A percentile compares a stretch with the other conserved stretches of the same genome.
Conservation (phyloP, 1,139 yeast genomes). For the Blastobotrys persicus region DNA sequence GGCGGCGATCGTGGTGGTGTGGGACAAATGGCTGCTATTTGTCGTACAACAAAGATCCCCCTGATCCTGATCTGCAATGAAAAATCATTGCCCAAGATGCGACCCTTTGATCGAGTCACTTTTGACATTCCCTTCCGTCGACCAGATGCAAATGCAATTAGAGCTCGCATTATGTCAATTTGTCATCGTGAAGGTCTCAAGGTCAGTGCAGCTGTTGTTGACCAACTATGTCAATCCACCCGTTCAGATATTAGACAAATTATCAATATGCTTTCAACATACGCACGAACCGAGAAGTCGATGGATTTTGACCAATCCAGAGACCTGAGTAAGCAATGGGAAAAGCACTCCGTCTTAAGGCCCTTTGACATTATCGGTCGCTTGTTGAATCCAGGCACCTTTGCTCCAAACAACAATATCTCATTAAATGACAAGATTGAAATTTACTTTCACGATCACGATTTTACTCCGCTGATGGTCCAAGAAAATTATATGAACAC, state of each 20-base stretch:
- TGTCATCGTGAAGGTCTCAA: constrained; percentile 81
- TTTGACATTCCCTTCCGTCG: constrained; percentile 81
- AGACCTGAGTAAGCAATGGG: constrained; percentile 68
- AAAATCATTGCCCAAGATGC: constrained; percentile 87
- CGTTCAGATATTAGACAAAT: constrained; percentile 93
- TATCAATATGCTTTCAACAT: constrained; percentile 83
- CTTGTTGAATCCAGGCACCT: constrained; percentile 61
- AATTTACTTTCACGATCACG: constrained; percentile 90
- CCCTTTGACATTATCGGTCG: constrained; percentile 89
- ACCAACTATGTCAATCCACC: constrained; percentile 81
- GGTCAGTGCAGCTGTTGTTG: constrained; percentile 75
- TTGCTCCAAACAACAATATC: constrained; percentile 50
- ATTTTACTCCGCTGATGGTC: constrained; percentile 91
- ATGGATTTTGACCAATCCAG: constrained; percentile 53
- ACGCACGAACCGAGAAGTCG: constrained; percentile 60
- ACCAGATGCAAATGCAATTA: constrained; percentile 79
- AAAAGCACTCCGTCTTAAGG: constrained; percentile 83
- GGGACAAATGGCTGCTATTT: constrained; percentile 86
- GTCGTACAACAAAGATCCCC: constrained; percentile 83
- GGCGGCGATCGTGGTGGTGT: constrained; percentile 99
- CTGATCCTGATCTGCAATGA: constrained; percentile 93
- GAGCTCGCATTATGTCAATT: constrained; percentile 84
- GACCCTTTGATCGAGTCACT: constrained; percentile 89
- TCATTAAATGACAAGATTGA: constrained; percentile 81
- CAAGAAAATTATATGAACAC: constrained; percentile 87